Evolutionary conservation across 2,329 filamentous ascomycete genomes (phyloP), one percentile per base, ranked within the genome.

Genomic region (Pezicula radicicola): DNA sequence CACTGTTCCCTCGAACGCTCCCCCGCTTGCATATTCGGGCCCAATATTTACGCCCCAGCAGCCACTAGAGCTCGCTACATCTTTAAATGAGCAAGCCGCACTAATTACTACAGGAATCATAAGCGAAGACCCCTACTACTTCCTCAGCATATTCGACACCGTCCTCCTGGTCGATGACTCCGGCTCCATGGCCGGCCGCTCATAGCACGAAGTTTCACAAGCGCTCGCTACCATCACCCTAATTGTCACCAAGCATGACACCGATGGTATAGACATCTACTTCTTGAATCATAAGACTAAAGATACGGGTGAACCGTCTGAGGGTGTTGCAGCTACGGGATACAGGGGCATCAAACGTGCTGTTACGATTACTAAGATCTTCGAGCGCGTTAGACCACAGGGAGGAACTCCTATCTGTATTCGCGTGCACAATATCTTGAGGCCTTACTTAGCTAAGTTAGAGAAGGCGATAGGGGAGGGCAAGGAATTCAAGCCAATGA

Each of bases 131-230:
- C 80, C 77, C 2, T 94, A 89, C 66, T 79, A 84, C 2, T 96
- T 96, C 66, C 83, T 97, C 5, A 68, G 72, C 40, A 77, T 77
- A 15, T 97, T 96, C 66, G 91, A 97, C 71, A 97, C 91, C 30
- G 72, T 93, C 51, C 92, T 97, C 67, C 72, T 97, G 1, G 90
- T 97, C 65, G 93, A 97, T 66, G 93, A 97, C 73, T 91, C 87
- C n/a, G 83, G 84, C 5, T 92, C 87, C 61, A 97, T 97, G 93
- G 74, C 76, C 1, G 89, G 87, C 15, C 66, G 73, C n/a, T 80
- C 78, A 19, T 97, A 93, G 93, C 69, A 72, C 12, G 89, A 97
- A 68, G 89, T 89, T 0, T 72, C 78, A 27, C 74, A 79, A 8
- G 89, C 88, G 1, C 79, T 97, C 2, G 72, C 78, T 30, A 77